Evolutionary conservation across 257 asterid species (phyloP).

Genomic region (Solanum bulbocastanum): DNA sequence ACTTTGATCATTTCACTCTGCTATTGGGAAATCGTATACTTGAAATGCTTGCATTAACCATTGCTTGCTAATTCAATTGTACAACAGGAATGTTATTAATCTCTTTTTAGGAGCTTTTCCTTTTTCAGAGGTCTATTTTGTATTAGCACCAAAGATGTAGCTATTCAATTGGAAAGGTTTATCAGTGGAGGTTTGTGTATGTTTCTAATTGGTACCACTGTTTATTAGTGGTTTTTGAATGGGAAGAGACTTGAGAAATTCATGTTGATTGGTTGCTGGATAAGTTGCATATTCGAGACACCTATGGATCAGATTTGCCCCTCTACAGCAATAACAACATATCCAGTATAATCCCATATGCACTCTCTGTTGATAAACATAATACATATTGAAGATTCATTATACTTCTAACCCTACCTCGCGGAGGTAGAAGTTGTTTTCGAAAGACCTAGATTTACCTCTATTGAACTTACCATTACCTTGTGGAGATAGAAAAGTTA

Average conservation of each 20-base stretch:
- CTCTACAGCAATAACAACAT: neutral
- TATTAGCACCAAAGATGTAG: neutral
- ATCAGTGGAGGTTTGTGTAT: neutral
- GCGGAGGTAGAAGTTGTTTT: neutral
- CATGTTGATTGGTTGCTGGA: neutral
- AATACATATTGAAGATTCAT: neutral
- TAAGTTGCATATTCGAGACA: neutral
- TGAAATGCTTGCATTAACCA: neutral
- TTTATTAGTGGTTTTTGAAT: neutral
- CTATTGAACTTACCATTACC: neutral
- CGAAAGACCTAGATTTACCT: neutral
- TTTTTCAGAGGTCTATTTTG: neutral
- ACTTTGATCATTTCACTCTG: constrained; percentile 23
- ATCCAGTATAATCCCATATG: neutral
- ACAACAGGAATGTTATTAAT: neutral
- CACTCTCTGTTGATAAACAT: neutral
- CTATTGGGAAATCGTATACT: neutral
- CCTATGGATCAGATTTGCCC: neutral
- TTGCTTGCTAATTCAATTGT: neutral
- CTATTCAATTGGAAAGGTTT: neutral
- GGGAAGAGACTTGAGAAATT: neutral
- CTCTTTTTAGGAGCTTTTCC: neutral
- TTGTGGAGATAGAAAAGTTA: neutral
- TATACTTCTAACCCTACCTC: neutral
- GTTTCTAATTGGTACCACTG: neutral